Evolutionary conservation across 495 filamentous ascomycete species (phyloP), one percentile per base, ranked within the genome.

Genomic region (Bacidia rubella): DNA sequence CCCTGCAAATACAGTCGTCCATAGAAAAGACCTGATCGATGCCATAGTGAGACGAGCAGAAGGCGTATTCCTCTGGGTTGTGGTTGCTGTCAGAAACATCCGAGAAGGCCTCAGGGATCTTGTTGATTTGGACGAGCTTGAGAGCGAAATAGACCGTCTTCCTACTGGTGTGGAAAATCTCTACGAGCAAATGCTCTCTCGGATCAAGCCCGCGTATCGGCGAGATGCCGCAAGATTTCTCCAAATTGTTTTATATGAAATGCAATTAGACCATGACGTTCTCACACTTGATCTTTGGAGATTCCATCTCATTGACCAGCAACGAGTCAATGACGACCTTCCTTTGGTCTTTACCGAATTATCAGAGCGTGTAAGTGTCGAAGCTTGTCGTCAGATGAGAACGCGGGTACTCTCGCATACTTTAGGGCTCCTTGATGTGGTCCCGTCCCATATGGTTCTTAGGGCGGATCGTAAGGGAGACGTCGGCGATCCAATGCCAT

Each of bases 151-250:
- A 53, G 20, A 53, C 12, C 15, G 15, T 23, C 51, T 53, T 19
- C 51, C 51, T 49, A 21, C 40, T 20, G 51, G 40, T 25, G 1
- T 53, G 23, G 51, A 53, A 27, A 47, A 17, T 24, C 40, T 53
- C 12, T 53, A 24, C 25, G 46, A 26, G 42, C 15, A 20, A n/a
- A 20, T 53, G 41, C 51, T 53, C 19, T 2, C 3, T 23, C 51
- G 51, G 20, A 53, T 53, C 22, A 53, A 53, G 21, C 39, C 7
- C n/a, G 21, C 40, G 27, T 53, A 41, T 24, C 39, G 5, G 42
- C 41, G 39, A 17, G 51, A 53, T 29, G 51, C 51, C 5, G 51
- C 51, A 2, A 49, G 25, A 49, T 47, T 47, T n/a, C 39, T 53
- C 11, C 39, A 48, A 12, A 47, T 53, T 4, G 41, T 27, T 19